Percentiles rank a stretch among this genome's conserved stretches.
These are phyloP conservation scores for Eucalyptus marginata DNA, from an alignment of 345 rosid species.

Conservation along the genomic window DNA sequence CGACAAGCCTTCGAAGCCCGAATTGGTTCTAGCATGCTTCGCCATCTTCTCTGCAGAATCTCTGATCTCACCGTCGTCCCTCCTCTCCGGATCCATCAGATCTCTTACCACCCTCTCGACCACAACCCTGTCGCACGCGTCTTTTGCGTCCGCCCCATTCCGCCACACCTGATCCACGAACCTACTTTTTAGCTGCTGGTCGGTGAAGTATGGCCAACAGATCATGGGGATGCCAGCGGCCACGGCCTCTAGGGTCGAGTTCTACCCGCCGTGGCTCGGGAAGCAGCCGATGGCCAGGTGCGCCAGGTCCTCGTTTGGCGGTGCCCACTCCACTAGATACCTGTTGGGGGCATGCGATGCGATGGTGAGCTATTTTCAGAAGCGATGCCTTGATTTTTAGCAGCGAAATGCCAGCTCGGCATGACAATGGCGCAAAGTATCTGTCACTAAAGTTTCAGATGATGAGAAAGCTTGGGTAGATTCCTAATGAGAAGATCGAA, in stretches of 20 bases:
- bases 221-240: slow-evolving; percentile 53
- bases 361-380: neutral
- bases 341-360: neutral
- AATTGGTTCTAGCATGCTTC: neutral
- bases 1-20: slow-evolving; percentile 12
- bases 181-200: slow-evolving; percentile 42
- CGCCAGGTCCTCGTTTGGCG: slow-evolving; percentile 24
- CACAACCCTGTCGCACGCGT: slow-evolving; percentile 17
- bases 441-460: neutral
- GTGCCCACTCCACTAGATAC: slow-evolving; percentile 11
- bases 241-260: slow-evolving; percentile 51
- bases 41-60: slow-evolving; percentile 13
- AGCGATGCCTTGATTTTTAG: neutral
- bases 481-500: neutral
- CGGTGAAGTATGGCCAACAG: slow-evolving; percentile 52
- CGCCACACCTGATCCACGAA: slow-evolving; percentile 41
- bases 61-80: slow-evolving; percentile 17
- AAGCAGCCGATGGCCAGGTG: slow-evolving; percentile 44
- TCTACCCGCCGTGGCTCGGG: slow-evolving; percentile 57
- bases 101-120: slow-evolving; percentile 37
- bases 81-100: slow-evolving; percentile 23
- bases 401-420: neutral
- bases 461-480: neutral
- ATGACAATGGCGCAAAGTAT: neutral
- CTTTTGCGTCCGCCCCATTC: slow-evolving; percentile 50